phyloP scores from a whole-genome alignment of 768 basidiomycete species.

The Termitomyces sp. region DNA sequence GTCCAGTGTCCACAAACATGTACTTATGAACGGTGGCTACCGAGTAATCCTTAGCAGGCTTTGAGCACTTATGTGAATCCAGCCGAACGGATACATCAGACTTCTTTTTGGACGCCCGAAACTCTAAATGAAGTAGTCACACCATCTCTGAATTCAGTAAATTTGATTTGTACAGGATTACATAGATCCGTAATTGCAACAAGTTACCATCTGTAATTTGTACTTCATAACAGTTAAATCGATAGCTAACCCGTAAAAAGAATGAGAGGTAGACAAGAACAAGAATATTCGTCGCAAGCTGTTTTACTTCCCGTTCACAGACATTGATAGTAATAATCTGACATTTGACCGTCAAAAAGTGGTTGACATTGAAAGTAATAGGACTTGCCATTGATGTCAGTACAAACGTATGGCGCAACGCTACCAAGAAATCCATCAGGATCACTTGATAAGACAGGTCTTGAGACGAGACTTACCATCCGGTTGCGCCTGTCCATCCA shows the following conservation, averaged over 20 bases:
- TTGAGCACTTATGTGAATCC: too few relatives aligned
- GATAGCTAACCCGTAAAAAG: not conserved
- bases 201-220: too few relatives aligned
- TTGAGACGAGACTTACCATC: conserved; percentile 22
- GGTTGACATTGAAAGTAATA: not conserved
- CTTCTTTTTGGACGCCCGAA: too few relatives aligned
- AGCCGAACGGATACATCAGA: too few relatives aligned
- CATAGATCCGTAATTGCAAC: too few relatives aligned
- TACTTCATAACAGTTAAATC: not conserved
- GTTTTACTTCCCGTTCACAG: conserved; percentile 10
- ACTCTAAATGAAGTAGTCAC: too few relatives aligned
- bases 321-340: conserved; percentile 34
- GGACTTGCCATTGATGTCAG: conserved; percentile 24
- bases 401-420: conserved; percentile 31
- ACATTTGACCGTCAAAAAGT: not conserved
- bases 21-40: too few relatives aligned
- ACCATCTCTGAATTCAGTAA: too few relatives aligned
- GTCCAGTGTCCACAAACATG: too few relatives aligned
- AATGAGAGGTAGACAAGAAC: not conserved
- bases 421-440: conserved; percentile 12
- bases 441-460: not conserved
- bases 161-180: too few relatives aligned
- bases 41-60: too few relatives aligned
- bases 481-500: conserved; percentile 31
- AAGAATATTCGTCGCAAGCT: not conserved